Percentiles rank a stretch among this genome's conserved stretches.
Conservation (phyloP, 2,329 filamentous ascomycete species). For the Alternaria novae-zelandiae region DNA sequence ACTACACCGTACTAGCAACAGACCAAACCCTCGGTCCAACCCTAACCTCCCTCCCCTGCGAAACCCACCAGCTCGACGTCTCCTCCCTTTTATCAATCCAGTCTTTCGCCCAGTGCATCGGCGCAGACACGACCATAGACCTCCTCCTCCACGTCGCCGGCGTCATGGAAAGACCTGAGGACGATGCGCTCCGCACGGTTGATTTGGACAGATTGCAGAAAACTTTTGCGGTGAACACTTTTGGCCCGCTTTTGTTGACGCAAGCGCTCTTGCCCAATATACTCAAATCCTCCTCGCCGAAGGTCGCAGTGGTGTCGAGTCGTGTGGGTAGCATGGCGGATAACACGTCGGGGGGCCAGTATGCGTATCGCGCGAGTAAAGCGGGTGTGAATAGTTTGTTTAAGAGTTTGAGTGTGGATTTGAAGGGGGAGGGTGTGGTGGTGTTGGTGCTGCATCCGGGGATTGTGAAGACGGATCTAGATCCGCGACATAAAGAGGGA, state of each 20-base stretch:
- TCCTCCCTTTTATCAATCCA: not conserved
- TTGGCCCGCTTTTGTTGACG: conserved; percentile 54
- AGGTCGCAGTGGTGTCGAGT: conserved; percentile 52
- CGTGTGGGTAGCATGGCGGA: conserved; percentile 54
- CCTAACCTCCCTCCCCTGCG: conserved; percentile 40
- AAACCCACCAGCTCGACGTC: conserved; percentile 36
- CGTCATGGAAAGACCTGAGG: conserved; percentile 38
- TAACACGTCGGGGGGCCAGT: conserved; percentile 51
- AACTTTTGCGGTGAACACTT: conserved; percentile 54
- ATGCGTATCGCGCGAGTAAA: conserved; percentile 55
- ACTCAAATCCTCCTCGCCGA: conserved; percentile 36
- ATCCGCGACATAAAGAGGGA: conserved; percentile 33
- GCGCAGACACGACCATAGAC: conserved; percentile 43
- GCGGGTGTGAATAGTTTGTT: conserved; percentile 55
- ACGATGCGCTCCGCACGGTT: conserved; percentile 46
- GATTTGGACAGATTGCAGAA: conserved; percentile 37
- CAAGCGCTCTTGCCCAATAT: conserved; percentile 54
- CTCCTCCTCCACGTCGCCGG: conserved; percentile 49
- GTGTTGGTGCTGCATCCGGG: conserved; percentile 55
- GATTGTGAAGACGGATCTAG: conserved; percentile 46
- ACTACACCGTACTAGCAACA: conserved; percentile 42
- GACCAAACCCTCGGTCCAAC: conserved; percentile 37
- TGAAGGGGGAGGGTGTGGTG: conserved; percentile 48
- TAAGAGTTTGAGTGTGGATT: conserved; percentile 53
- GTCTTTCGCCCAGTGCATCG: not conserved